phyloP scores from a whole-genome alignment of 108 stramenopile species.

The Cyclotella kingstonii region DNA sequence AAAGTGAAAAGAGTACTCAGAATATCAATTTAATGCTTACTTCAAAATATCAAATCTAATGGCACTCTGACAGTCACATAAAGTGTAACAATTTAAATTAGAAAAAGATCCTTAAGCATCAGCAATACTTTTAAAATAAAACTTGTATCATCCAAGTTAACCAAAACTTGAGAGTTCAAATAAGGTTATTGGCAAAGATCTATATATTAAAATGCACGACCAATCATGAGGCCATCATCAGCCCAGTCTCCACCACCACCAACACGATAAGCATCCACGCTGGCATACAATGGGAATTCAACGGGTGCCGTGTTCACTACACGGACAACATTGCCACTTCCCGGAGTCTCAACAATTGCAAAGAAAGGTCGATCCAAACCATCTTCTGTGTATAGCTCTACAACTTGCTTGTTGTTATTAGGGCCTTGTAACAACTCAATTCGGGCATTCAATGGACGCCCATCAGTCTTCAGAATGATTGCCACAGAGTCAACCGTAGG shows the following conservation, averaged over 20 bases:
- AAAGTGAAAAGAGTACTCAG: too few relatives aligned
- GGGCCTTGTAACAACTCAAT: conserved; percentile 83
- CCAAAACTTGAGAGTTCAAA: too few relatives aligned
- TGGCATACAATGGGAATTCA: conserved; percentile 78
- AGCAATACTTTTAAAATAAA: too few relatives aligned
- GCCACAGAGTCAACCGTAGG: conserved; percentile 69
- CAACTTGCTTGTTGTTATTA: conserved; percentile 87
- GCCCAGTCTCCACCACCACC: conserved; percentile 46
- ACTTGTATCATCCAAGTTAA: too few relatives aligned
- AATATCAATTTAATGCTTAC: too few relatives aligned
- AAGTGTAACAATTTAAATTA: too few relatives aligned
- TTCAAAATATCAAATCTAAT: too few relatives aligned
- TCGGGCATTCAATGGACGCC: conserved; percentile 76
- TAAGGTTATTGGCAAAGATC: too few relatives aligned
- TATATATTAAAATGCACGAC: conserved; percentile 44
- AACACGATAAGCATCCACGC: conserved; percentile 67
- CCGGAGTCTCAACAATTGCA: conserved; percentile 72
- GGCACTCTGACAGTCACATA: too few relatives aligned
- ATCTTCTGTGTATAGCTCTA: conserved; percentile 82
- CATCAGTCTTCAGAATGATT: conserved; percentile 69
- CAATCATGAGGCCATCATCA: conserved; percentile 46
- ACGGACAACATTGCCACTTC: conserved; percentile 76
- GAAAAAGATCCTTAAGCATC: too few relatives aligned
- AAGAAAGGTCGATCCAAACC: conserved; percentile 83
- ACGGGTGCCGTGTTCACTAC: conserved; percentile 79